Percentiles rank a stretch among this genome's conserved stretches.
Evolutionary conservation across 768 basidiomycete species (phyloP).

Genomic region (Naganishia randhawae): DNA sequence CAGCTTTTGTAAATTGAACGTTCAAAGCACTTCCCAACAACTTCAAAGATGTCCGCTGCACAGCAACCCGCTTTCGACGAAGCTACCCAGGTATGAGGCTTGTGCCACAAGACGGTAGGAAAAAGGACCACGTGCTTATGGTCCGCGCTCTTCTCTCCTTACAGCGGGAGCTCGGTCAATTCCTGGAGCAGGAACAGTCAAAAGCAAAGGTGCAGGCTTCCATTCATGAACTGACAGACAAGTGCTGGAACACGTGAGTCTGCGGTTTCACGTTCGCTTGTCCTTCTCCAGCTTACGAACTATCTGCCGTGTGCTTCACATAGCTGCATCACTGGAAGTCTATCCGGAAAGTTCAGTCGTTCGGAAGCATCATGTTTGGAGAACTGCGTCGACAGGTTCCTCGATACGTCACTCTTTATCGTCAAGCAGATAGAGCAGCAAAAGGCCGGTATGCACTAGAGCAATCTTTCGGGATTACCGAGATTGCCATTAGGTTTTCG

Average conservation of each 20-base stretch:
- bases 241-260: constrained; percentile 88
- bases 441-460: constrained; percentile 30
- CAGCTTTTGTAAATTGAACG: background rate
- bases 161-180: constrained; percentile 78
- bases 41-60: constrained; percentile 27
- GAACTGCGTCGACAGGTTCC: constrained; percentile 87
- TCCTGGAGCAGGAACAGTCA: constrained; percentile 77
- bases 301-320: background rate
- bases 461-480: background rate
- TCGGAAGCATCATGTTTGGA: constrained; percentile 74
- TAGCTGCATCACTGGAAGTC: constrained; percentile 30
- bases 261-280: background rate
- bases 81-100: constrained; percentile 41
- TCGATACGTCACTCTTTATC: constrained; percentile 80
- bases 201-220: constrained; percentile 65
- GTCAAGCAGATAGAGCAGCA: constrained; percentile 60
- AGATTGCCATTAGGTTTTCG: background rate
- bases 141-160: background rate
- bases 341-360: constrained; percentile 27
- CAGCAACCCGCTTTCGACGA: constrained; percentile 47
- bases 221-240: constrained; percentile 73
- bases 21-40: background rate
- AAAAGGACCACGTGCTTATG: background rate
- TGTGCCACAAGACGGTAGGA: background rate
- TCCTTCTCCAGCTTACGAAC: background rate